phyloP scores from a whole-genome alignment of 139 green algal genomes.

The Chlorella vulgaris region DNA sequence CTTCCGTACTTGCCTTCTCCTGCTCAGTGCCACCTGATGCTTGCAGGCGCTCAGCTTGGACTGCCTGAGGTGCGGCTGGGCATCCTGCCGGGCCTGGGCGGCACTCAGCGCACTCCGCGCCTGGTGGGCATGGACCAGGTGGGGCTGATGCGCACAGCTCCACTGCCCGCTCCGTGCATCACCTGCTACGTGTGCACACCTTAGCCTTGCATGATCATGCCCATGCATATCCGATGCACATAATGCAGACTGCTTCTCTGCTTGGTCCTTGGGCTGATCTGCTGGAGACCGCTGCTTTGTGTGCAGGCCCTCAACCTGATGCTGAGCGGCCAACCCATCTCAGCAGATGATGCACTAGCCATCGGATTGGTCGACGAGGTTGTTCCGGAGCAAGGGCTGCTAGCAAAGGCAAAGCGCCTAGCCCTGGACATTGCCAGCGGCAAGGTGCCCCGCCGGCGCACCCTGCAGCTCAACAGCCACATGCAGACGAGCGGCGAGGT shows the following conservation, averaged over 20 bases:
- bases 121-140: constrained; percentile 90
- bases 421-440: constrained; percentile 81
- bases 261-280: neutral
- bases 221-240: no score
- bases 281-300: neutral
- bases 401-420: constrained; percentile 51
- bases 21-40: neutral
- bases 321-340: neutral
- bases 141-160: constrained; percentile 3
- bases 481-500: neutral
- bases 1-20: neutral
- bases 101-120: constrained; percentile 93
- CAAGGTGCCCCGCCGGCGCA: constrained; percentile 17
- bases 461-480: constrained; percentile 43
- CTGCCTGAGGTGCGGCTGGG: constrained; percentile 94
- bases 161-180: no score
- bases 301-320: constrained; percentile 12
- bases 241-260: neutral
- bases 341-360: constrained; percentile 53
- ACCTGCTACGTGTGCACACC: no score
- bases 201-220: no score
- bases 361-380: constrained; percentile 89
- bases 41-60: constrained; percentile 72
- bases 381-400: constrained; percentile 61
- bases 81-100: constrained; percentile 95